These are phyloP conservation scores for Grosmannia clavigera DNA, from an alignment of 2,329 filamentous ascomycete genomes.

Conservation along the genomic window DNA sequence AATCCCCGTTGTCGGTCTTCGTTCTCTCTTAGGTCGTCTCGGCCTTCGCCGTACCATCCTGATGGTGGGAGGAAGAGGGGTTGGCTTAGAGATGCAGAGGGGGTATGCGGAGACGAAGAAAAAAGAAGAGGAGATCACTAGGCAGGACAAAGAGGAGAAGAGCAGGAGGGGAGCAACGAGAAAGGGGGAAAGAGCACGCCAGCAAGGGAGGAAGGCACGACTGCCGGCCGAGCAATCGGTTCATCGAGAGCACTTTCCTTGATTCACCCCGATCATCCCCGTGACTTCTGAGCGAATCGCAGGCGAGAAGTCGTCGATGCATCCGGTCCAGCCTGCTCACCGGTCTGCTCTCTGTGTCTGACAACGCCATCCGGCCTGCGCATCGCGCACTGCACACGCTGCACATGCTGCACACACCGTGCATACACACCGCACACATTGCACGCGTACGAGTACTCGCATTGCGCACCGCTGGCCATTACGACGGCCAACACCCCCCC, in stretches of 20 bases:
- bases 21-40: background rate
- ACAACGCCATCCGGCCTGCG: background rate
- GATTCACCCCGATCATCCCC: background rate
- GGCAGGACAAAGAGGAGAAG: too few species aligned
- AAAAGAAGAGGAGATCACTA: background rate
- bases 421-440: too few species aligned
- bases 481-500: background rate
- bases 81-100: background rate
- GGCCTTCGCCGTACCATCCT: background rate
- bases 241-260: background rate
- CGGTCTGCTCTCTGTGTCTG: background rate
- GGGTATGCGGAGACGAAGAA: background rate
- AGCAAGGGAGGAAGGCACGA: background rate
- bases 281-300: background rate
- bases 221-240: background rate
- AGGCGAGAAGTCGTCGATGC: background rate
- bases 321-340: background rate
- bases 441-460: too few species aligned
- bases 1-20: slow-evolving; percentile 1
- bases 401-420: too few species aligned
- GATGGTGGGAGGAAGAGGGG: background rate
- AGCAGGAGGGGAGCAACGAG: background rate
- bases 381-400: background rate
- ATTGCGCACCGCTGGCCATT: background rate
- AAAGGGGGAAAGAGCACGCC: too few species aligned